Base-by-base conservation (phyloP, 805 yeast species). In the Debaryomyces prosopidis region DNA sequence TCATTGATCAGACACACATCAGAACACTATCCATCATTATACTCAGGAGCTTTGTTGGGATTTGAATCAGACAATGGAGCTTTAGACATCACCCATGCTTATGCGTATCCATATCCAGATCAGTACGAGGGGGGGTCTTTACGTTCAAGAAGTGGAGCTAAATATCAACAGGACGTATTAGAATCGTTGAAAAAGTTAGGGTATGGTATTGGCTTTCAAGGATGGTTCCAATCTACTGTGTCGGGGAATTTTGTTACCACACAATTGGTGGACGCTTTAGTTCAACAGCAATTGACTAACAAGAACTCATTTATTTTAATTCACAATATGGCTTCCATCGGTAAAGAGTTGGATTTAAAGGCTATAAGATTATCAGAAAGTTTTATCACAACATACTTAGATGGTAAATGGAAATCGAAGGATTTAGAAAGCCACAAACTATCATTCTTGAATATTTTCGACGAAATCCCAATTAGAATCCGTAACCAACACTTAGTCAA, bases 211-310 rank as follows among this genome's bases (percentile, higher is more conserved):
- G 87, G 83, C 59, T 75, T 84, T 48, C 79, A 84, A 51, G 96
- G 96, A 28, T 89, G 91, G 89, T 89, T 87, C 69, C 80, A 87
- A 60, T 75, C 85, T 36, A 76, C 89, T 23, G 69, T 73, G 42
- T 77, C 86, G 33, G 94, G 94, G 38, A 82, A 82, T 61, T 83
- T 82, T 60, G 79, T 84, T 57, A 81, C 83, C 48, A 76, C 79
- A 44, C 80, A 80, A 44, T 73, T 87, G 42, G 74, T 89, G 23
- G 96, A 89, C 55, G 76, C 82, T 33, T 75, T 89, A 69, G 79
- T 82, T 38, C 79, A 79, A 48, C 80, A 80, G 60, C 94, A 87
- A 67, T 62, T 77, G 50, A 63, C 66, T 51, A 72, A 72, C 60
- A 78, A 80, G 58, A 79, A 80, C 43, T 71, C 86, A 12, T 69